phyloP scores from a whole-genome alignment of 495 filamentous ascomycete genomes.

The Penicillium paxilli region DNA sequence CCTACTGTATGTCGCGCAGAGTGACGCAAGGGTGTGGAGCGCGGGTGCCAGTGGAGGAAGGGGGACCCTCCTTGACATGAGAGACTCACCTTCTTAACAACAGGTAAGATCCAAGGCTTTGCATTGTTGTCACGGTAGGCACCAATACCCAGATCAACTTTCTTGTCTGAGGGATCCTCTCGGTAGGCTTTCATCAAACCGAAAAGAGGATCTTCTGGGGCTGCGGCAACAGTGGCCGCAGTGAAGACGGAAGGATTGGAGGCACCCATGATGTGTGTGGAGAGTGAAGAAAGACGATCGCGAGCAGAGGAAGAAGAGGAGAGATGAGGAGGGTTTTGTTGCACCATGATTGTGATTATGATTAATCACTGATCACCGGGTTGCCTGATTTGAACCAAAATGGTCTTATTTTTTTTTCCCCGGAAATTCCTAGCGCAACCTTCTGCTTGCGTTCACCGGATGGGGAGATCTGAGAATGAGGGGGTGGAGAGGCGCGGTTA shows the following conservation, averaged over 20 bases:
- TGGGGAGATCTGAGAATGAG: slow-evolving; percentile 21
- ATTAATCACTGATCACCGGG: too few species aligned
- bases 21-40: not conserved
- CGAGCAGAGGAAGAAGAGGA: slow-evolving; percentile 26
- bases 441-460: slow-evolving; percentile 37
- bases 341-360: slow-evolving; percentile 4
- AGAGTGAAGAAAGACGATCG: slow-evolving; percentile 42
- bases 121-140: slow-evolving; percentile 94
- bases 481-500: slow-evolving; percentile 15
- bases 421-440: slow-evolving; percentile 25
- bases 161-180: slow-evolving; percentile 78
- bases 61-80: too few species aligned
- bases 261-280: slow-evolving; percentile 49
- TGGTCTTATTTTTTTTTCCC: slow-evolving; percentile 7
- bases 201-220: slow-evolving; percentile 94
- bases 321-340: slow-evolving; percentile 19
- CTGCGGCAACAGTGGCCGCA: slow-evolving; percentile 77
- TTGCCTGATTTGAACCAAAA: not conserved
- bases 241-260: slow-evolving; percentile 66
- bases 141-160: slow-evolving; percentile 95
- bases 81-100: slow-evolving; percentile 82
- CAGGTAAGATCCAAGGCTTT: slow-evolving; percentile 97
- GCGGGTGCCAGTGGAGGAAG: too few species aligned
- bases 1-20: not conserved
- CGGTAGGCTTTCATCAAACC: slow-evolving; percentile 87